A percentile compares a stretch with the other conserved stretches of the same genome.
These are phyloP conservation scores for Ustilaginoidea virens DNA, from an alignment of 2,329 filamentous ascomycete species.

Conservation along the genomic window DNA sequence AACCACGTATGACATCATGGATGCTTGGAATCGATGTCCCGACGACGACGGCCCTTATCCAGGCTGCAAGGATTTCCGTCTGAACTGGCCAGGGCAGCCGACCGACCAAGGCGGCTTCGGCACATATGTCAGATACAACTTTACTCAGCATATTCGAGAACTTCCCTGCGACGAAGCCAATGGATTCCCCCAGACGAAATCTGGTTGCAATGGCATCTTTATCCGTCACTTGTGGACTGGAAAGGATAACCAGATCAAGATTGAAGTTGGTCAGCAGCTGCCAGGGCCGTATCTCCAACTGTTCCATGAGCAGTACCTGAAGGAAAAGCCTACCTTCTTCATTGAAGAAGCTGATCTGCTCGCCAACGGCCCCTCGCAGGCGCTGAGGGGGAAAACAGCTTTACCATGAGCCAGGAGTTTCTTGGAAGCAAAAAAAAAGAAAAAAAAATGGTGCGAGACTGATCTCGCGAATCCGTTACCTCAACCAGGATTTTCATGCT, in stretches of 20 bases:
- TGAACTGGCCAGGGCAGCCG: constrained; percentile 19
- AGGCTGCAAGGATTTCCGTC: constrained; percentile 22
- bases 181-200: constrained; percentile 22
- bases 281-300: constrained; percentile 19
- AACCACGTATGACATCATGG: constrained; percentile 30
- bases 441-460: no score
- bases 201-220: constrained; percentile 23
- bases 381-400: constrained; percentile 1
- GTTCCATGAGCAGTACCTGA: constrained; percentile 20
- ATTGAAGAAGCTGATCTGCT: constrained; percentile 21
- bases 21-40: constrained; percentile 30
- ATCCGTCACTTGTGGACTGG: constrained; percentile 28
- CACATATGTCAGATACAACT: constrained; percentile 26
- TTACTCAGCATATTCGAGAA: constrained; percentile 22
- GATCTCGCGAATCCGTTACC: no score
- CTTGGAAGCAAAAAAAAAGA: no score
- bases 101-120: constrained; percentile 29
- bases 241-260: constrained; percentile 23
- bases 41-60: constrained; percentile 22
- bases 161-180: constrained; percentile 27
- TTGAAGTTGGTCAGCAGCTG: constrained; percentile 21
- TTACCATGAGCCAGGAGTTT: neutral
- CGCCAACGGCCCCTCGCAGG: constrained; percentile 7
- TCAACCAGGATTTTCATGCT: neutral
- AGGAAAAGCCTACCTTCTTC: constrained; percentile 19